phyloP scores from a whole-genome alignment of 2,329 filamentous ascomycete genomes.

The Fonsecaea pedrosoi region DNA sequence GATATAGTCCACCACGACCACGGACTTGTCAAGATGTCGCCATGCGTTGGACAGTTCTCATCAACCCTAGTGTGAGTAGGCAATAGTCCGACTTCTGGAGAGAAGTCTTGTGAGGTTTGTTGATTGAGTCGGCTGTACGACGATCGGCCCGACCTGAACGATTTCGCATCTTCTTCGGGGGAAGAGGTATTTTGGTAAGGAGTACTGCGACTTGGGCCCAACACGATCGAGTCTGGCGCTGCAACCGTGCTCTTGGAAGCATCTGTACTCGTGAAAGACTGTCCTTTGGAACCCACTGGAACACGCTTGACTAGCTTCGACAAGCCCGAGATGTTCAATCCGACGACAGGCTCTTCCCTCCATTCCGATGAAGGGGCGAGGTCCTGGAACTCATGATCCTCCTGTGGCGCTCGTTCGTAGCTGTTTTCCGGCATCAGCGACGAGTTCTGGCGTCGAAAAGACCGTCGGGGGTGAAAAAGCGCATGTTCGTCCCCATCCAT shows the following conservation, averaged over 20 bases:
- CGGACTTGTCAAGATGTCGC: conserved; percentile 35
- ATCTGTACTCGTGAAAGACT: conserved; percentile 14
- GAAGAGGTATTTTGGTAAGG: conserved; percentile 1
- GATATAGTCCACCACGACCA: conserved; percentile 43
- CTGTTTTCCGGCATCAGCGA: background rate
- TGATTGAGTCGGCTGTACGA: conserved; percentile 22
- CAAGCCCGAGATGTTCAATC: conserved; percentile 20
- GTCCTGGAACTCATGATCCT: conserved; percentile 16
- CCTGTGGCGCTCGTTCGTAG: conserved; percentile 19
- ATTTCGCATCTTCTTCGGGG: conserved; percentile 4
- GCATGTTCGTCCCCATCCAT: conserved; percentile 7
- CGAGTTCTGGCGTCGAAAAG: conserved; percentile 19
- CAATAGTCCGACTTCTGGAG: conserved; percentile 15
- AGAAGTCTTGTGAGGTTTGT: conserved; percentile 14
- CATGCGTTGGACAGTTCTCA: conserved; percentile 45
- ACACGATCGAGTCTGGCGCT: conserved; percentile 2
- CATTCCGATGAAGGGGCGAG: conserved; percentile 7
- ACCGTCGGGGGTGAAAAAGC: conserved; percentile 9
- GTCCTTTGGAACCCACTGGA: conserved; percentile 10
- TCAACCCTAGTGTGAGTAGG: conserved; percentile 13
- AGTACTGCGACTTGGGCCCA: background rate
- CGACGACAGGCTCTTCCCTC: background rate
- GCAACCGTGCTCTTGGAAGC: conserved; percentile 4
- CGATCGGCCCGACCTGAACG: conserved; percentile 11
- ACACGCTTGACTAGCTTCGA: conserved; percentile 13